Conservation (phyloP, 177 flowering plant species). For the Telopea speciosissima region DNA sequence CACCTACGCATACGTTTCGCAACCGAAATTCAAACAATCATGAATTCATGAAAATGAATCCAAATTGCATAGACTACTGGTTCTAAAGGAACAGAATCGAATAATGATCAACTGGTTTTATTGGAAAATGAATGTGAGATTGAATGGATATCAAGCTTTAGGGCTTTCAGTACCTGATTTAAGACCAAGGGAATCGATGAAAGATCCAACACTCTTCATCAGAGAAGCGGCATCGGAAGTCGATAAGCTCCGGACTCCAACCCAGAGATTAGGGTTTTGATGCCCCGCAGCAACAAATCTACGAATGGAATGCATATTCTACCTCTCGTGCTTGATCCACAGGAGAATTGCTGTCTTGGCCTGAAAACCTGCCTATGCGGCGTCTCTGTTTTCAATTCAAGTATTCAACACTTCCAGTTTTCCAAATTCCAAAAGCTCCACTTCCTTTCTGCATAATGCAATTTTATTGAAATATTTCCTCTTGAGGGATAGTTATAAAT, state of each 20-base stretch:
- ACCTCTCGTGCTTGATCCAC: background rate
- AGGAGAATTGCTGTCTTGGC: background rate
- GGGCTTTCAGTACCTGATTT: conserved; percentile 7
- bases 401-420: too few relatives aligned
- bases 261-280: conserved; percentile 10
- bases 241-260: conserved; percentile 13
- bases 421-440: too few relatives aligned
- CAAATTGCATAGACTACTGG: background rate
- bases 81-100: too few relatives aligned
- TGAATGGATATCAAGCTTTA: background rate
- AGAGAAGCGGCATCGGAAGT: conserved; percentile 18
- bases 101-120: too few relatives aligned
- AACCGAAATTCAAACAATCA: background rate
- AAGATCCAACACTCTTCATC: conserved; percentile 12
- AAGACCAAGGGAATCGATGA: conserved; percentile 15
- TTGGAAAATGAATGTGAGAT: too few relatives aligned
- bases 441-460: background rate
- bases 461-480: too few relatives aligned
- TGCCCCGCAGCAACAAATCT: conserved; percentile 6
- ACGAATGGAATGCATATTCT: conserved; percentile 17
- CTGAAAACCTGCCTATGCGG: background rate
- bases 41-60: background rate
- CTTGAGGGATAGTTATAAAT: too few relatives aligned
- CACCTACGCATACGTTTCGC: conserved; percentile 16
- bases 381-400: background rate